These are phyloP conservation scores for Platanthera guangdongensis DNA, from an alignment of 106 monocot species.

Conservation along the genomic window DNA sequence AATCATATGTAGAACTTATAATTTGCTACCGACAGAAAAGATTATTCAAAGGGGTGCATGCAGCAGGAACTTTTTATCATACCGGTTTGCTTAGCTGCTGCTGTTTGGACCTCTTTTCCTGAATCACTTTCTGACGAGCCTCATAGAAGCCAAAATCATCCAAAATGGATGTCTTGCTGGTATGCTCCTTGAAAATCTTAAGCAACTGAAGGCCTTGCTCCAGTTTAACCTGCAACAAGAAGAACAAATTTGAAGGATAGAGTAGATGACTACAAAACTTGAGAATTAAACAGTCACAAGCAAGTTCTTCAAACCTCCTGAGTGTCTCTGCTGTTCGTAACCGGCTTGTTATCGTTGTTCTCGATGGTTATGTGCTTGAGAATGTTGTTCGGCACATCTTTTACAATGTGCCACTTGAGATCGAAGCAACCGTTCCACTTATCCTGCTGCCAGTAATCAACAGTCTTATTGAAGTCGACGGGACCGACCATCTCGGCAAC, in stretches of 20 bases:
- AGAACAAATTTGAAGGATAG: not conserved
- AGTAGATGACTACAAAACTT: not conserved
- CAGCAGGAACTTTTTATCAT: not conserved
- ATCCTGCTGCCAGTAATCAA: slow-evolving; percentile 88
- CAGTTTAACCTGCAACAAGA: slow-evolving; percentile 42
- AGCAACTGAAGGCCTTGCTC: slow-evolving; percentile 73
- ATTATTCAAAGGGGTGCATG: too few relatives aligned
- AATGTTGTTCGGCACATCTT: slow-evolving; percentile 70
- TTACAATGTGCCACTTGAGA: slow-evolving; percentile 85
- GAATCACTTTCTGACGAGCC: slow-evolving; percentile 62
- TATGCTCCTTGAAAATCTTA: slow-evolving; percentile 77
- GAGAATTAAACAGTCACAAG: not conserved
- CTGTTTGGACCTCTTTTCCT: slow-evolving; percentile 53
- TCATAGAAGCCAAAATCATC: slow-evolving; percentile 87
- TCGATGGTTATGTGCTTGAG: slow-evolving; percentile 74
- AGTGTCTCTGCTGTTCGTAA: slow-evolving; percentile 84
- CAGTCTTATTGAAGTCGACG: slow-evolving; percentile 80
- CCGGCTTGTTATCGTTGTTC: slow-evolving; percentile 89
- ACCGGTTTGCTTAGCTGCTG: slow-evolving; percentile 67
- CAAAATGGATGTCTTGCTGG: slow-evolving; percentile 56
- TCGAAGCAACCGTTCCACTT: slow-evolving; percentile 94
- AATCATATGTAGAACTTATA: too few relatives aligned
- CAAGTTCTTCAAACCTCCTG: slow-evolving; percentile 41
- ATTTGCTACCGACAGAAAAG: too few relatives aligned
- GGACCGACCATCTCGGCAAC: slow-evolving; percentile 74